phyloP scores from a whole-genome alignment of 768 basidiomycete genomes.

The Suillus clintonianus region DNA sequence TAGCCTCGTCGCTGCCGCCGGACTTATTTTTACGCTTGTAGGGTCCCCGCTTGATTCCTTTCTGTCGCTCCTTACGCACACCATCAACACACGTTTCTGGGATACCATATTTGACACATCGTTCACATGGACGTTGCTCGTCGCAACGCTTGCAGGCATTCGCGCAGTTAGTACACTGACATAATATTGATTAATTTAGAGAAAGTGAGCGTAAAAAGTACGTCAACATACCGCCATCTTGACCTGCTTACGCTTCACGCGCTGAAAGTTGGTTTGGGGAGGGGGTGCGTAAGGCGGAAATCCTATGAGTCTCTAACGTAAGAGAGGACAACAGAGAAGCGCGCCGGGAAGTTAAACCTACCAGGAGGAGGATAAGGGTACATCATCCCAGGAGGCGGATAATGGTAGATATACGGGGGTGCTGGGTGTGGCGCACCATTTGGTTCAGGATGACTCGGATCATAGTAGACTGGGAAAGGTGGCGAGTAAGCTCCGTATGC shows the following conservation, averaged over 20 bases:
- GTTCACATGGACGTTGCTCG: constrained; percentile 60
- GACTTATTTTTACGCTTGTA: constrained; percentile 54
- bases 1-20: constrained; percentile 18
- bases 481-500: constrained; percentile 31
- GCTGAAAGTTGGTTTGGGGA: constrained; percentile 22
- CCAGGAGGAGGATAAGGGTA: constrained; percentile 44
- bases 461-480: constrained; percentile 35
- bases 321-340: background rate
- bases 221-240: constrained; percentile 53
- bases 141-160: constrained; percentile 59
- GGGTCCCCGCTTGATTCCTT: constrained; percentile 57
- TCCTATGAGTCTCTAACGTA: constrained; percentile 24
- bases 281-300: constrained; percentile 26
- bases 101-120: constrained; percentile 65
- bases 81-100: constrained; percentile 60
- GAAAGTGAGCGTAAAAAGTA: background rate
- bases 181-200: constrained; percentile 7
- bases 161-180: constrained; percentile 58
- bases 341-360: constrained; percentile 15
- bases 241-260: constrained; percentile 54
- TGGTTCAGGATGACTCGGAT: constrained; percentile 33
- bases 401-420: constrained; percentile 39
- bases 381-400: constrained; percentile 44
- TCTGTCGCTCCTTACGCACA: constrained; percentile 64
- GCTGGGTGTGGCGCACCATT: constrained; percentile 25